Evolutionary conservation across 257 asterid genomes (phyloP).

Genomic region (Nicotiana knightiana): DNA sequence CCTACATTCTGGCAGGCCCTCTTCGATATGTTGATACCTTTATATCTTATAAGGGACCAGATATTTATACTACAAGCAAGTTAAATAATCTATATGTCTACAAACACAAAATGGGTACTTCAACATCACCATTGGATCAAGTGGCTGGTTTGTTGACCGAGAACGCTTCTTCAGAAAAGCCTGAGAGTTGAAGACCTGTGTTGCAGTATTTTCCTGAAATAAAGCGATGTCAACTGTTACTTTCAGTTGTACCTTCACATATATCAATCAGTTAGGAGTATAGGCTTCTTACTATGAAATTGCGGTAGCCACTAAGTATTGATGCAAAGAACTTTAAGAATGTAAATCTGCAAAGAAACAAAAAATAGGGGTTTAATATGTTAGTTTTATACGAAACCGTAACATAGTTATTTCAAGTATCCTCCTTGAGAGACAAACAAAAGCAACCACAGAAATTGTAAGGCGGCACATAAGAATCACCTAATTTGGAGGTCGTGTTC

Average conservation of each 20-base stretch:
- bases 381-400: slow-evolving; percentile 12
- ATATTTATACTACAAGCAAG: slow-evolving; percentile 3
- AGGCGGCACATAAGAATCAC: slow-evolving; percentile 39
- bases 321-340: slow-evolving; percentile 90
- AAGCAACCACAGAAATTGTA: not conserved
- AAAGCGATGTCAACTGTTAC: slow-evolving; percentile 15
- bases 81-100: slow-evolving; percentile 1
- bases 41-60: not conserved
- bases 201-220: slow-evolving; percentile 76
- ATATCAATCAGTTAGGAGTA: slow-evolving; percentile 22
- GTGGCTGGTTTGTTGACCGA: slow-evolving; percentile 87
- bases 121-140: slow-evolving; percentile 75
- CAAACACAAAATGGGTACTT: slow-evolving; percentile 8
- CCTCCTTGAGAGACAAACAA: not conserved
- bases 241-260: slow-evolving; percentile 20
- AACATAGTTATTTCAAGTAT: slow-evolving; percentile 8
- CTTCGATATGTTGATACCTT: not conserved
- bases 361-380: not conserved
- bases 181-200: slow-evolving; percentile 78
- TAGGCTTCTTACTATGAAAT: slow-evolving; percentile 69
- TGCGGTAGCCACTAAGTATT: slow-evolving; percentile 94
- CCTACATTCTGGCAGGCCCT: not conserved
- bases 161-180: slow-evolving; percentile 93
- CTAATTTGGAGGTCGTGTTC: slow-evolving; percentile 77
- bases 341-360: slow-evolving; percentile 66